Percentiles rank a stretch among this genome's conserved stretches.
phyloP scores from a whole-genome alignment of 345 rosid genomes.

The Citrus sp. region DNA sequence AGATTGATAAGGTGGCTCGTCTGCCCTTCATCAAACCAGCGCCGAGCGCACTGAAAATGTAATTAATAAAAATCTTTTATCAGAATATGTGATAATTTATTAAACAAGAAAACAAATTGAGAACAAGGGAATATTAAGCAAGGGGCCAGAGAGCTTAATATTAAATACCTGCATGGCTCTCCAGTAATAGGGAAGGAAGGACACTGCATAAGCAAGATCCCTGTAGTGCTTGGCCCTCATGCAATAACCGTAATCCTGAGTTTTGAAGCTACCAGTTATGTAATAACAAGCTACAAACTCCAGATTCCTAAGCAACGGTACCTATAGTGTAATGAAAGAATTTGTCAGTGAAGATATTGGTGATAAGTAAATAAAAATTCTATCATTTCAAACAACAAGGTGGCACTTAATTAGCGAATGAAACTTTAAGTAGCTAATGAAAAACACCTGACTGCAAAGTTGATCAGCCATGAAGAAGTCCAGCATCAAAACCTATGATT shows the following conservation, averaged over 20 bases:
- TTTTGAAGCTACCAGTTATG: conserved; percentile 88
- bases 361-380: neutral
- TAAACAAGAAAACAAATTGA: neutral
- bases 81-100: neutral
- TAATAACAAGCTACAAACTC: conserved; percentile 91
- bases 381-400: neutral
- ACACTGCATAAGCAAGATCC: conserved; percentile 91
- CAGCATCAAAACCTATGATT: conserved; percentile 77
- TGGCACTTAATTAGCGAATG: neutral
- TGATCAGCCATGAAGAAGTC: conserved; percentile 99
- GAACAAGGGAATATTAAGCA: neutral
- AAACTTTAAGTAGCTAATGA: neutral
- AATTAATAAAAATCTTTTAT: neutral
- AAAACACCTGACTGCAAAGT: conserved; percentile 84
- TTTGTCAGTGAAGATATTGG: neutral
- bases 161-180: conserved; percentile 93
- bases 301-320: conserved; percentile 75
- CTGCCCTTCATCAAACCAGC: conserved; percentile 93
- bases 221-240: conserved; percentile 66
- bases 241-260: conserved; percentile 87
- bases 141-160: neutral
- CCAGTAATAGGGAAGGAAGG: conserved; percentile 98
- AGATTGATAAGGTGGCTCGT: conserved; percentile 74
- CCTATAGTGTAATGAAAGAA: conserved; percentile 33
- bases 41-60: conserved; percentile 71